Conservation (phyloP, 176 grass and related monocot species). For the Carex parvula region DNA sequence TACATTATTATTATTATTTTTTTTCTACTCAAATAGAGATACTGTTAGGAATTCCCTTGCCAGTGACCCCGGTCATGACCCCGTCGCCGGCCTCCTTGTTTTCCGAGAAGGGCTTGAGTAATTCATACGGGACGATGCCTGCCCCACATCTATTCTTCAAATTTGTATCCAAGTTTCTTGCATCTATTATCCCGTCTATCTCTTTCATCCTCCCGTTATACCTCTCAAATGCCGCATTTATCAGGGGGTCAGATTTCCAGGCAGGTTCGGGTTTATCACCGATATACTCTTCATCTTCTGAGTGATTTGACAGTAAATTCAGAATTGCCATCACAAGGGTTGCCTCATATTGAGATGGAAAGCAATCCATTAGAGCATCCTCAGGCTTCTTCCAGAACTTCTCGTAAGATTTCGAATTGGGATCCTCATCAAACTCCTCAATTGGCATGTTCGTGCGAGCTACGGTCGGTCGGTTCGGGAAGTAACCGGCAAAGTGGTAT, state of each 20-base stretch:
- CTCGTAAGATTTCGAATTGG: neutral
- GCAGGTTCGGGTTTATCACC: slow-evolving; percentile 19
- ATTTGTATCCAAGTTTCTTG: slow-evolving; percentile 5
- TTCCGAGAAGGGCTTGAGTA: slow-evolving; percentile 41
- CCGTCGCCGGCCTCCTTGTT: no score
- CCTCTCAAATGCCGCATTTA: slow-evolving; percentile 29
- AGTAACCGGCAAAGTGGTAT: slow-evolving; percentile 56
- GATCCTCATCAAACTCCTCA: slow-evolving; percentile 25
- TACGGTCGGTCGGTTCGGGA: slow-evolving; percentile 62
- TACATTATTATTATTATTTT: neutral
- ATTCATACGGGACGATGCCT: slow-evolving; percentile 48
- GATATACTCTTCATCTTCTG: slow-evolving; percentile 56
- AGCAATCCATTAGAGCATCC: slow-evolving; percentile 16
- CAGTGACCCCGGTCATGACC: slow-evolving; percentile 28
- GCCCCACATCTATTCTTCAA: slow-evolving; percentile 46
- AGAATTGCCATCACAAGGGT: slow-evolving; percentile 29
- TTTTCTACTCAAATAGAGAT: slow-evolving; percentile 51
- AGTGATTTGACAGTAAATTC: slow-evolving; percentile 46
- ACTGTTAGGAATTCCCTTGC: slow-evolving; percentile 54
- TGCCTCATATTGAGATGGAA: slow-evolving; percentile 44
- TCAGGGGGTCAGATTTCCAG: slow-evolving; percentile 29
- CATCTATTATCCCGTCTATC: slow-evolving; percentile 39
- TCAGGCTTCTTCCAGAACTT: slow-evolving; percentile 33
- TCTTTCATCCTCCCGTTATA: slow-evolving; percentile 37
- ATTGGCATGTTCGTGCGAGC: slow-evolving; percentile 46